Base-by-base conservation (phyloP, 768 basidiomycete species). In the Russula emetica region DNA sequence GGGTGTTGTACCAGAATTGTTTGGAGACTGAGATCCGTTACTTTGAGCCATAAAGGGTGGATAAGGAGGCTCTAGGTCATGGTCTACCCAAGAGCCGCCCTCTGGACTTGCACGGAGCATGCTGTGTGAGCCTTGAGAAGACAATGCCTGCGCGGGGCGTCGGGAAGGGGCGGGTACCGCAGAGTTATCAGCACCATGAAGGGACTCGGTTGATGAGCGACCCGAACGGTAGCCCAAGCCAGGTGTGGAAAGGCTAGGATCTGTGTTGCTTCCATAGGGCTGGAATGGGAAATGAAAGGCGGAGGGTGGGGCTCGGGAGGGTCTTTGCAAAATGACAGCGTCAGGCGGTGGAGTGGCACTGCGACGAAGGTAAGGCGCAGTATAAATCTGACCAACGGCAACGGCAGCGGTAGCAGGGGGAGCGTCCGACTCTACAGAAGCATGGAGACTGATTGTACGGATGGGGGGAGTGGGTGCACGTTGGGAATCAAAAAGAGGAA, bases 201-300 rank as follows among this genome's bases (percentile, higher is more conserved):
- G 70, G 55, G 75, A 77, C 32, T 80, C 82, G 30, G 74, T 67
- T 54, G 82, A 82, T n/a, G 72, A 64, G 49, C 76, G 77, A 9
- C 80, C 76, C 16, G 77, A 67, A 53, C 40, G 58, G 32, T 55
- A 54, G 22, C 58, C 76, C 18, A 73, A 68, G 36, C 68, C 71
- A 14, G 83, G 78, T 53, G 80, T 71, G 20, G 74, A 69, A 1
- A 77, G 77, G 16, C 80, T 75, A 0, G 85, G 83, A 69, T 87
- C 87, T 10, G 86, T 83, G 71, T 86, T 88, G 18, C 86, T 85
- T 0, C 82, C 78, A 70, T 88, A 80, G 0, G 82, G 79, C 70
- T 86, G 82, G 77, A 85, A 86, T 16, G 85, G 85, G 66, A 69
- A 77, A 18, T 67, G 38, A 64, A 75, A 82, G 1, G 79, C 68